Evolutionary conservation across 2,329 filamentous ascomycete species (phyloP).

Genomic region (Cladosporium sp.): DNA sequence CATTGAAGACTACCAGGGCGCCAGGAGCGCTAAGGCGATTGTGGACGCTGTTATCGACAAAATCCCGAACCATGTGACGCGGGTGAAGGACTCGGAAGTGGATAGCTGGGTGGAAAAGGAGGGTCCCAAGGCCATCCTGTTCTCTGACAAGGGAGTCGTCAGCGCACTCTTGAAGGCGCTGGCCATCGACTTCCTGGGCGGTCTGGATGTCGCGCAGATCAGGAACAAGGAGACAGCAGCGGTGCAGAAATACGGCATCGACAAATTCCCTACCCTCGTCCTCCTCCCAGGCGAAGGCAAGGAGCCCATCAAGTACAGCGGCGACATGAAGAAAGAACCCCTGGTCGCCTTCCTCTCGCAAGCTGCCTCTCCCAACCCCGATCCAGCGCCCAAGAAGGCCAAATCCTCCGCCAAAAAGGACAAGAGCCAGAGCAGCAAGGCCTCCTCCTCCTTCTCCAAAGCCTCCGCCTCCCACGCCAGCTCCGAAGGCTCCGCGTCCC

Average conservation of each 20-base stretch:
- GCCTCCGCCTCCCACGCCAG: conserved; percentile 48
- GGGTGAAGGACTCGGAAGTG: conserved; percentile 71
- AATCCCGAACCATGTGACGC: conserved; percentile 87
- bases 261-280: conserved; percentile 72
- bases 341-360: conserved; percentile 80
- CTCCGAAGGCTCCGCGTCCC: conserved; percentile 41
- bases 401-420: conserved; percentile 38
- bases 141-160: conserved; percentile 87
- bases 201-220: conserved; percentile 73
- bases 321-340: conserved; percentile 75
- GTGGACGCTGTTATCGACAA: conserved; percentile 76
- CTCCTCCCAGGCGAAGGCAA: conserved; percentile 67
- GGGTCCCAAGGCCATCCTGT: conserved; percentile 77
- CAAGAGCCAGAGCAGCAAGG: conserved; percentile 37
- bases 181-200: conserved; percentile 83
- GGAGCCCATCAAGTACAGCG: conserved; percentile 67
- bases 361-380: conserved; percentile 70
- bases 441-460: conserved; percentile 44
- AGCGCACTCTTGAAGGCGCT: conserved; percentile 76
- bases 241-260: conserved; percentile 67
- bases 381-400: conserved; percentile 51
- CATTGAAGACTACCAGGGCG: conserved; percentile 86
- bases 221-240: conserved; percentile 70
- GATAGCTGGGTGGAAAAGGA: conserved; percentile 66
- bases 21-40: conserved; percentile 77